Evolutionary conservation across 139 green algal species (phyloP).

Genomic region (Chlorella sp.): DNA sequence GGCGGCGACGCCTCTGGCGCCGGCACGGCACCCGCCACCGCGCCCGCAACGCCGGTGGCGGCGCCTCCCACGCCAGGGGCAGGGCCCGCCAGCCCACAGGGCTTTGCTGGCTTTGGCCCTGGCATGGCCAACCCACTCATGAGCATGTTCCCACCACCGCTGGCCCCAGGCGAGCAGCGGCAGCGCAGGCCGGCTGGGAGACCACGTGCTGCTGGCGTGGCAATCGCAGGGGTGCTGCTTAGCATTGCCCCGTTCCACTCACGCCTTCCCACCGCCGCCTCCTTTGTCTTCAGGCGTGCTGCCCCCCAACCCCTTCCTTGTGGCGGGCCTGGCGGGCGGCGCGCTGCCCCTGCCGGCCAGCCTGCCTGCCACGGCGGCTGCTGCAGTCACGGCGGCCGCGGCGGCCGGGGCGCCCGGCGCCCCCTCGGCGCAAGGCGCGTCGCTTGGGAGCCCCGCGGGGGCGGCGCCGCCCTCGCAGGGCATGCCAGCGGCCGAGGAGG

Average conservation of each 20-base stretch:
- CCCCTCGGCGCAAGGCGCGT: not conserved
- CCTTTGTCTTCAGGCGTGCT: not conserved
- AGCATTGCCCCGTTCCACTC: not conserved
- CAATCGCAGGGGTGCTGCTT: not conserved
- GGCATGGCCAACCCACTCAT: too few species aligned
- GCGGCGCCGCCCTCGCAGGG: not conserved
- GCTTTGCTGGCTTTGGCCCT: too few species aligned
- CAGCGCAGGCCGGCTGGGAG: not conserved
- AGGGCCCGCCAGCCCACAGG: too few species aligned
- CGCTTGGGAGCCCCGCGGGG: not conserved
- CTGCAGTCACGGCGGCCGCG: too few species aligned
- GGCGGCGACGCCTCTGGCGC: too few species aligned
- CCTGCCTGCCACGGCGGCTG: too few species aligned
- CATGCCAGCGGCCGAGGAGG: not conserved
- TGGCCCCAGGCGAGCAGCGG: slow-evolving; percentile 1
- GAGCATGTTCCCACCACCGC: too few species aligned
- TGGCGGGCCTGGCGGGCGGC: not conserved
- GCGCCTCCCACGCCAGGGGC: too few species aligned
- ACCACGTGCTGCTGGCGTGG: not conserved
- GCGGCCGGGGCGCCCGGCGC: too few species aligned
- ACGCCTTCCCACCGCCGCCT: not conserved
- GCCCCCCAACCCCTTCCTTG: not conserved
- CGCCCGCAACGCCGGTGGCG: too few species aligned
- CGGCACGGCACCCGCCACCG: too few species aligned
- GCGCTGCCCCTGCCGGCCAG: not conserved